Conservation (phyloP, 331 rosid species). For the Quercus phellos region DNA sequence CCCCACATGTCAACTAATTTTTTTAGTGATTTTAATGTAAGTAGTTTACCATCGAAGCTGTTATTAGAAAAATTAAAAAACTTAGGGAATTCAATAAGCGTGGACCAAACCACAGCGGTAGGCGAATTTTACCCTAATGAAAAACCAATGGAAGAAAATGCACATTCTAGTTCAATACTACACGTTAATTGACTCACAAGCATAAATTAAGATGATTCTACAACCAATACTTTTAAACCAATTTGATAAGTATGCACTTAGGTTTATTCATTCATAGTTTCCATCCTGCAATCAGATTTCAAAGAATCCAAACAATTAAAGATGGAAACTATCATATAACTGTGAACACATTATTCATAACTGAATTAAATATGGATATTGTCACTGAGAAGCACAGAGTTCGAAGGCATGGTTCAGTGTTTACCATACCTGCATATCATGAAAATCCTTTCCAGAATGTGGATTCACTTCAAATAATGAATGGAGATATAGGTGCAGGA, state of each 20-base stretch:
- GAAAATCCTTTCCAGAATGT: constrained; percentile 89
- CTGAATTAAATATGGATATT: not conserved
- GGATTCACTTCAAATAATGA: constrained; percentile 84
- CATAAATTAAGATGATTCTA: not conserved
- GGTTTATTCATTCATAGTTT: not conserved
- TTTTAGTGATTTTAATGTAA: too few species aligned
- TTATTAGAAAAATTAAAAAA: too few species aligned
- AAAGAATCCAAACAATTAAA: not conserved
- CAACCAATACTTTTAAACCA: not conserved
- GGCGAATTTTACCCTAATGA: not conserved
- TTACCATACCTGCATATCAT: constrained; percentile 80
- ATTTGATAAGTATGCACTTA: not conserved
- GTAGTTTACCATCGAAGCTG: too few species aligned
- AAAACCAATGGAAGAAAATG: not conserved
- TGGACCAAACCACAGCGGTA: too few species aligned
- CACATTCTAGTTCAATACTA: not conserved
- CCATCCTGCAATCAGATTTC: not conserved
- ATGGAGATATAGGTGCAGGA: constrained; percentile 78
- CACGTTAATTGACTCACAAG: not conserved
- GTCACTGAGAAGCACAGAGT: not conserved
- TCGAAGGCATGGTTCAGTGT: not conserved
- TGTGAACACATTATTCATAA: not conserved
- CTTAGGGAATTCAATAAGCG: too few species aligned
- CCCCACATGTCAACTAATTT: too few species aligned
- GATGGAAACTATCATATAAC: not conserved